These are phyloP conservation scores for Cystobasidium slooffiae DNA, from an alignment of 1,284 basidiomycete species.

Conservation along the genomic window DNA sequence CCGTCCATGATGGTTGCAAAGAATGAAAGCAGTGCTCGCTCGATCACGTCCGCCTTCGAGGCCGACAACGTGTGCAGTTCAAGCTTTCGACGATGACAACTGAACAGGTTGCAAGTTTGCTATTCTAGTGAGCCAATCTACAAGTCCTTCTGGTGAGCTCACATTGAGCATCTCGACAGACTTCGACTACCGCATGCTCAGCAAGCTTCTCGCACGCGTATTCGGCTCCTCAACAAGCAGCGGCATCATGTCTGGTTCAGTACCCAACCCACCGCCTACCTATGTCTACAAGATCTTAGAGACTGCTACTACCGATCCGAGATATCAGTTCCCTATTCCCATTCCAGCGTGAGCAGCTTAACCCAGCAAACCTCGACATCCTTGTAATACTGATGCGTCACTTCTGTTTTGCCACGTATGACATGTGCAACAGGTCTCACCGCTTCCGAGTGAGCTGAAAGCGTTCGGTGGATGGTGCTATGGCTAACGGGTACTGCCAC, in stretches of 20 bases:
- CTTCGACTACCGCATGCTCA: constrained; percentile 15
- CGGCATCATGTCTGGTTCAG: constrained; percentile 27
- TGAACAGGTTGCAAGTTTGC: too few species aligned
- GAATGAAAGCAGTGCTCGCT: background rate
- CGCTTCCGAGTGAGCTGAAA: constrained; percentile 12
- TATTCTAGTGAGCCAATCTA: too few species aligned
- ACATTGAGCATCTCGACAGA: background rate
- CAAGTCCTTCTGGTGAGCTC: too few species aligned
- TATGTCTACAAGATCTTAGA: constrained; percentile 44
- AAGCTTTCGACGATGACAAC: too few species aligned
- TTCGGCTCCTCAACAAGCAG: constrained; percentile 25
- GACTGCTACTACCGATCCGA: constrained; percentile 39
- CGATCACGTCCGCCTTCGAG: background rate
- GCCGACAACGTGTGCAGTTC: too few species aligned
- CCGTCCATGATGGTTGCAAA: too few species aligned
- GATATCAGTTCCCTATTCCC: constrained; percentile 38
- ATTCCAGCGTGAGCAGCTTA: constrained; percentile 27
- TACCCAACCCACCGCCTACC: constrained; percentile 27
- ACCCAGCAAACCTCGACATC: background rate
- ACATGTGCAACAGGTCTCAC: constrained; percentile 25
- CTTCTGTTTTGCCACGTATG: background rate
- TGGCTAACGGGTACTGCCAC: too few species aligned
- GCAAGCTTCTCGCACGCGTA: constrained; percentile 6
- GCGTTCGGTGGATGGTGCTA: too few species aligned
- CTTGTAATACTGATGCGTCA: constrained; percentile 7